Evolutionary conservation across 192 early-diverging fungal species (phyloP).

Genomic region (Coemansia sp.): DNA sequence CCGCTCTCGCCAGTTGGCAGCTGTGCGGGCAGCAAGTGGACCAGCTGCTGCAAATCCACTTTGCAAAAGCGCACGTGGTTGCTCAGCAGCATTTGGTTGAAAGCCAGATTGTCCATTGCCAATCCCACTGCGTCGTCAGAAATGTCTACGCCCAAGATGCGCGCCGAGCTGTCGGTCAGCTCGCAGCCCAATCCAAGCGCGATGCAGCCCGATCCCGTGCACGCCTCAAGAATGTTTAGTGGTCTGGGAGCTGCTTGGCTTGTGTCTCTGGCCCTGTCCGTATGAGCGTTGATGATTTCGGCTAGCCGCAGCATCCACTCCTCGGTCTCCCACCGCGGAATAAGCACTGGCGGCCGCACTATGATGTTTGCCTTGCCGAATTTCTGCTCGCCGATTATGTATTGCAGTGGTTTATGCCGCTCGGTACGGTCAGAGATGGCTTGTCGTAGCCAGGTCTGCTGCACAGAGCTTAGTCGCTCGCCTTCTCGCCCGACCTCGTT

Average conservation of each 20-base stretch:
- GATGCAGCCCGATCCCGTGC: constrained; percentile 89
- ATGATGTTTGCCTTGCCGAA: constrained; percentile 79
- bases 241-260: background rate
- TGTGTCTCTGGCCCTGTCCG: background rate
- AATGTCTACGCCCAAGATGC: constrained; percentile 69
- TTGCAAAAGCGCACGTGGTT: constrained; percentile 54
- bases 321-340: constrained; percentile 96
- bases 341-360: constrained; percentile 75
- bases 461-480: constrained; percentile 29
- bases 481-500: constrained; percentile 27
- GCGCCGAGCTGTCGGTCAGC: constrained; percentile 47
- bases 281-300: constrained; percentile 39
- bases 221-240: constrained; percentile 81
- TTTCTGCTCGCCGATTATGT: constrained; percentile 87
- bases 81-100: constrained; percentile 26
- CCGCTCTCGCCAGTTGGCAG: background rate
- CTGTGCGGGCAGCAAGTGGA: constrained; percentile 9
- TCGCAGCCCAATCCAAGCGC: constrained; percentile 70
- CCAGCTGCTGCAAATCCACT: constrained; percentile 51
- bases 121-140: constrained; percentile 65
- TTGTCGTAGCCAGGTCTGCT: constrained; percentile 55
- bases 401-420: constrained; percentile 86
- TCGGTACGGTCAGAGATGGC: constrained; percentile 63
- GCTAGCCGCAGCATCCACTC: constrained; percentile 80
- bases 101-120: constrained; percentile 58